Conservation (phyloP, 2,329 filamentous ascomycete species). For the Fusarium zealandicum region DNA sequence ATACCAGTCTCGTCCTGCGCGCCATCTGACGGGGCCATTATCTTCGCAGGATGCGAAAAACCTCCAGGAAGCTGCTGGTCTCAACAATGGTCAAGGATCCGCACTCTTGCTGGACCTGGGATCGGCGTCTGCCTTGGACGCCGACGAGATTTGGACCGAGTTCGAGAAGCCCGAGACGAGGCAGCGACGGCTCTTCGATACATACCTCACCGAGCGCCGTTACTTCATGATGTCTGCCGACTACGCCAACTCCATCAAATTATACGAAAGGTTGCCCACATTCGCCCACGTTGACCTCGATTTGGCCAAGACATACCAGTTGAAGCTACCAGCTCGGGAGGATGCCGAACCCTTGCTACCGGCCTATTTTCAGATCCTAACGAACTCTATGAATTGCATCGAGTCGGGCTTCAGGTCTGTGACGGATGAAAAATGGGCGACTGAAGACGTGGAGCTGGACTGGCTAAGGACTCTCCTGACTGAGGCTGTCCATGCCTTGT, state of each 20-base stretch:
- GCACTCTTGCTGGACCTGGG: slow-evolving; percentile 63
- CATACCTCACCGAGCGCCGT: slow-evolving; percentile 75
- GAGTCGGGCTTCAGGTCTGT: slow-evolving; percentile 59
- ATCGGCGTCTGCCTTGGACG: slow-evolving; percentile 55
- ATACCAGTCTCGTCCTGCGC: slow-evolving; percentile 80
- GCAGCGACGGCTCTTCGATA: slow-evolving; percentile 71
- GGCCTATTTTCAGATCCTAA: slow-evolving; percentile 57
- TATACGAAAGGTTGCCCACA: slow-evolving; percentile 51
- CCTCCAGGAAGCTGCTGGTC: slow-evolving; percentile 75
- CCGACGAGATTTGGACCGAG: slow-evolving; percentile 61
- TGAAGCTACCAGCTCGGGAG: slow-evolving; percentile 43
- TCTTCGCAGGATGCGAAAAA: slow-evolving; percentile 81
- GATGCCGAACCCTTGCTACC: slow-evolving; percentile 56
- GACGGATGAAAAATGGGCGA: slow-evolving; percentile 57
- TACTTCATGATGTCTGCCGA: slow-evolving; percentile 72
- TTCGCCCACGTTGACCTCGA: slow-evolving; percentile 39
- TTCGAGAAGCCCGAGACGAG: slow-evolving; percentile 70
- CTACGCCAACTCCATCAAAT: slow-evolving; percentile 58
- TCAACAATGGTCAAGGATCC: slow-evolving; percentile 65
- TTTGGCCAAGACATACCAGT: slow-evolving; percentile 43
- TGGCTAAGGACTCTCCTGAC: slow-evolving; percentile 71
- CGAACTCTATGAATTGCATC: slow-evolving; percentile 57
- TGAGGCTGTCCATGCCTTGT: slow-evolving; percentile 77
- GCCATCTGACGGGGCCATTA: slow-evolving; percentile 73
- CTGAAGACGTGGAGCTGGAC: slow-evolving; percentile 61